Evolutionary conservation across 352 stramenopile species (phyloP), one percentile per base, ranked within the genome.

Genomic region (Pythium coloratum): DNA sequence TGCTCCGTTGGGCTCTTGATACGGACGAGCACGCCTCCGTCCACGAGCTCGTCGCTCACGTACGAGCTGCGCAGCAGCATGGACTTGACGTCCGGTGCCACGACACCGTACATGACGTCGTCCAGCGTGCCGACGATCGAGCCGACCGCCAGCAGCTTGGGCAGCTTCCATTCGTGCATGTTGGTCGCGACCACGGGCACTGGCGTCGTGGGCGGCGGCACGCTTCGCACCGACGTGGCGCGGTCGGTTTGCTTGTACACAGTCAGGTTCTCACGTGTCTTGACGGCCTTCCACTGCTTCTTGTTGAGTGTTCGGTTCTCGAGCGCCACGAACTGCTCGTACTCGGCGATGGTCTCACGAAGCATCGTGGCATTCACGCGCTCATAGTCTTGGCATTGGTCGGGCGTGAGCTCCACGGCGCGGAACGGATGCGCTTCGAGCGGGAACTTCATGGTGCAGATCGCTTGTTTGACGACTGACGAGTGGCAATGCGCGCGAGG

Each of bases 41-140:
- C 82, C 18, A 82, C 69, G 44, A 84, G 62, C 8, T 79, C 77
- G 66, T 89, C 76, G 20, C 77, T 64, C 12, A 77, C 77, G 65
- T 84, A 89, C 12, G 75, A 63, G 7, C 67, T 77, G 38, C 84
- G 81, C n/a, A 90, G 56, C 24, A 81, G 59, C 77, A 87, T 85
- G 36, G 74, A 60, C 12, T 79, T 75, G 46, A 77, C 53, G 67
- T 84, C 76, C 24, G 85, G 82, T 10, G 78, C 73, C 3, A 67
- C 26, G 47, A 86, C 75, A 16, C 84, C 80, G 57, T 85, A 81
- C 66, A 76, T 71, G 44, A 71, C 58, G 38, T 76, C 70, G 30
- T 73, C 70, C n/a, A 76, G 58, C 13, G 58, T 62, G 28, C 70
- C 70, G 16, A 55, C 62, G 33, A 76, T 69, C 33, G 66, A 66